Evolutionary conservation across 1,139 yeast genomes (phyloP).

Genomic region (Debaryomycetaceae sp.): DNA sequence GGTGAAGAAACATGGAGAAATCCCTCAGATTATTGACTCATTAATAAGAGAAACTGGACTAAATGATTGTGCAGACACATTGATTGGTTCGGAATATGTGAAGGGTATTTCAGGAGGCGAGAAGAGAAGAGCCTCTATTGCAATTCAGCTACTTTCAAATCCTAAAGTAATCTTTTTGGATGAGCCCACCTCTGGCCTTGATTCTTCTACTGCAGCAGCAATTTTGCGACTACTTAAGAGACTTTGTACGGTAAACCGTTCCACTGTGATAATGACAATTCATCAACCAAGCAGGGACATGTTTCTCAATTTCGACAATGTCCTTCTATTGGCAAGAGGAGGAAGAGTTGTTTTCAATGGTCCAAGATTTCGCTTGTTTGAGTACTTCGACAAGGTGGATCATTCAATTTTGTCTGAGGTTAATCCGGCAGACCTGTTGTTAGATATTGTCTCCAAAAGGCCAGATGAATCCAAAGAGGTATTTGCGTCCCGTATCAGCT

Average conservation of each 20-base stretch:
- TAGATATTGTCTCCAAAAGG: conserved; percentile 63
- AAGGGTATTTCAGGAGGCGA: conserved; percentile 7
- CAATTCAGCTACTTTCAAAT: conserved; percentile 86
- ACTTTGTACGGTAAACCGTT: conserved; percentile 54
- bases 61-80: conserved; percentile 71
- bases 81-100: conserved; percentile 67
- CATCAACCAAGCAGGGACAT: conserved; percentile 80
- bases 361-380: conserved; percentile 32
- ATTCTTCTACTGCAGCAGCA: conserved; percentile 75
- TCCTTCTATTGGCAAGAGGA: conserved; percentile 67
- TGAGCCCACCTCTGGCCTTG: conserved; percentile 92
- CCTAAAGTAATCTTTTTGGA: conserved; percentile 82
- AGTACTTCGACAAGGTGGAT: conserved; percentile 46
- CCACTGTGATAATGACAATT: conserved; percentile 74
- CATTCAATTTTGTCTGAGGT: conserved; percentile 55
- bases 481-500: conserved; percentile 26
- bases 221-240: conserved; percentile 59
- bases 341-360: conserved; percentile 71
- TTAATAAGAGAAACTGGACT: conserved; percentile 68
- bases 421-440: conserved; percentile 69
- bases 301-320: conserved; percentile 60
- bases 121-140: conserved; percentile 57
- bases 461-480: conserved; percentile 28
- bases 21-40: conserved; percentile 42
- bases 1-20: conserved; percentile 25